These are phyloP conservation scores for Talaromyces islandicus DNA, from an alignment of 2,329 filamentous ascomycete species.

Conservation along the genomic window DNA sequence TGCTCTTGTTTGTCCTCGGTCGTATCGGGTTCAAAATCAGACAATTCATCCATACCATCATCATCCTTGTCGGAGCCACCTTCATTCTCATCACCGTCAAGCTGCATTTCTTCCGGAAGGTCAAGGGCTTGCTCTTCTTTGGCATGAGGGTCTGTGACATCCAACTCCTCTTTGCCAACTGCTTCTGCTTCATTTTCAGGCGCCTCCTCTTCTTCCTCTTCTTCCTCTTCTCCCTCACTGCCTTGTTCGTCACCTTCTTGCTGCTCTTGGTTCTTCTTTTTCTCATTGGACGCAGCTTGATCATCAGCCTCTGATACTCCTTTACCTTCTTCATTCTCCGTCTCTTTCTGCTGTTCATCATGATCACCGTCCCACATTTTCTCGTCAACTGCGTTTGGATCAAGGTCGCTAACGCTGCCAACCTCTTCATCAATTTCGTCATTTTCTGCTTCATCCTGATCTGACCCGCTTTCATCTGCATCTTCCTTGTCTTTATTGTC, in stretches of 20 bases:
- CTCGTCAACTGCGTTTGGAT: slow-evolving; percentile 86
- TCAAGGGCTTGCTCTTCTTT: slow-evolving; percentile 78
- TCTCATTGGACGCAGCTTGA: slow-evolving; percentile 56
- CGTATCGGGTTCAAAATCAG: slow-evolving; percentile 34
- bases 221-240: slow-evolving; percentile 55
- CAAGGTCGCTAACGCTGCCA: slow-evolving; percentile 84
- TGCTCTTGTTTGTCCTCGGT: slow-evolving; percentile 28
- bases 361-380: slow-evolving; percentile 94
- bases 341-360: slow-evolving; percentile 61
- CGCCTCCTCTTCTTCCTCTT: slow-evolving; percentile 43
- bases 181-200: slow-evolving; percentile 57
- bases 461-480: slow-evolving; percentile 55
- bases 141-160: slow-evolving; percentile 66
- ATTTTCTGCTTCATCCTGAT: slow-evolving; percentile 55
- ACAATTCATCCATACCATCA: slow-evolving; percentile 44
- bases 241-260: slow-evolving; percentile 49
- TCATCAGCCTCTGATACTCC: slow-evolving; percentile 50
- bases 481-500: slow-evolving; percentile 45
- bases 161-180: slow-evolving; percentile 56
- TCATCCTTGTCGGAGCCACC: slow-evolving; percentile 45
- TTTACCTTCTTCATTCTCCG: slow-evolving; percentile 66
- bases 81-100: slow-evolving; percentile 62
- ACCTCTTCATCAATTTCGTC: slow-evolving; percentile 80
- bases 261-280: slow-evolving; percentile 46
- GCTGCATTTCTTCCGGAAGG: slow-evolving; percentile 80